Percentiles rank a stretch among this genome's conserved stretches.
Evolutionary conservation across 345 rosid species (phyloP).

Genomic region (Citrus inodora): DNA sequence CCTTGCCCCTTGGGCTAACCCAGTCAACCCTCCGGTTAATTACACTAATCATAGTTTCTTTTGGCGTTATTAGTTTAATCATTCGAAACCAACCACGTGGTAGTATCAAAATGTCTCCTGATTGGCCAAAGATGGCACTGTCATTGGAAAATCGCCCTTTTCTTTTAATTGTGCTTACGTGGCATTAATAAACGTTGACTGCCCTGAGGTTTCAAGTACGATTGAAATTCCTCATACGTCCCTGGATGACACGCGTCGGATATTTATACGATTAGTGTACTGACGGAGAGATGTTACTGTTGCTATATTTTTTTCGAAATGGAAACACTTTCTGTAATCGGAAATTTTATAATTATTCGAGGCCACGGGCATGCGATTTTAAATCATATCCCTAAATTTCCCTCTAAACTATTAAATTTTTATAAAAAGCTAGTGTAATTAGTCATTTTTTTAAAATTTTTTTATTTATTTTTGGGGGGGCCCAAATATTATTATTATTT

Average conservation of each 20-base stretch:
- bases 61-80: background rate
- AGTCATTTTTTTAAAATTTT: too few relatives aligned
- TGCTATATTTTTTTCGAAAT: background rate
- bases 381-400: background rate
- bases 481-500: background rate
- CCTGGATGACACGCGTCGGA: slow-evolving; percentile 10
- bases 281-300: slow-evolving; percentile 4
- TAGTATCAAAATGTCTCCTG: background rate
- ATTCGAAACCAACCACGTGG: background rate
- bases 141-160: background rate
- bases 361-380: background rate
- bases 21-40: slow-evolving; percentile 11
- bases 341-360: background rate
- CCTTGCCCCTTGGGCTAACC: background rate
- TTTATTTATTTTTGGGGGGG: background rate
- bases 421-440: too few relatives aligned
- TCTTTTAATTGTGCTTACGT: background rate
- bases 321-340: background rate
- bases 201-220: slow-evolving; percentile 19
- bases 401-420: background rate
- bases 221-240: slow-evolving; percentile 23
- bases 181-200: slow-evolving; percentile 28
- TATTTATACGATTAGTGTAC: background rate
- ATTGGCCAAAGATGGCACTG: background rate
- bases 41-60: background rate